These are phyloP conservation scores for Penicillium freii DNA, from an alignment of 2,329 filamentous ascomycete species.

Conservation along the genomic window DNA sequence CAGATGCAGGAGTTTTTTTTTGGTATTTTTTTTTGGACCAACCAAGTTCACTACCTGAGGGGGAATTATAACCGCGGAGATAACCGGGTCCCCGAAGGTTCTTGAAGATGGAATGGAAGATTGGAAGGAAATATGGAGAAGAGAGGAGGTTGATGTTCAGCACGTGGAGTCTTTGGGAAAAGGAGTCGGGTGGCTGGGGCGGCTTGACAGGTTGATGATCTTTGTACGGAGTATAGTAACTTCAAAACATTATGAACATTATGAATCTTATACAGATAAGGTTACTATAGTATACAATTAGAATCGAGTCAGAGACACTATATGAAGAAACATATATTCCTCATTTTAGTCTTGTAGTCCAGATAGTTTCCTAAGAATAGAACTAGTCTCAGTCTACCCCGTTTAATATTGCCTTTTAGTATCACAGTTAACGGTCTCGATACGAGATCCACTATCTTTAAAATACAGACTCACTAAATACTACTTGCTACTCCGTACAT, in stretches of 20 bases:
- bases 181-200: slow-evolving; percentile 12
- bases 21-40: background rate
- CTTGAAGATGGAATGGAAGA: background rate
- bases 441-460: slow-evolving; percentile 5
- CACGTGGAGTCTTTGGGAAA: slow-evolving; percentile 11
- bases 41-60: slow-evolving; percentile 2
- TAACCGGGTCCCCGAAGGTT: slow-evolving; percentile 6
- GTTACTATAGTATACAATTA: background rate
- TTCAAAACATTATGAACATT: no score
- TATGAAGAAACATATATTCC: background rate
- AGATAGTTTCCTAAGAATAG: background rate
- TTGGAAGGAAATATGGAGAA: slow-evolving; percentile 2
- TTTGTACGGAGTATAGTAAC: no score
- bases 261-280: no score
- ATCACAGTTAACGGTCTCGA: background rate
- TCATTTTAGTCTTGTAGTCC: background rate
- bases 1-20: slow-evolving; percentile 18
- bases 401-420: background rate
- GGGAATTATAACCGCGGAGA: slow-evolving; percentile 4
- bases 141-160: slow-evolving; percentile 7
- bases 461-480: background rate
- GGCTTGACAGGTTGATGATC: slow-evolving; percentile 1
- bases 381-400: background rate
- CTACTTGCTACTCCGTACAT: background rate
- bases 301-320: background rate